Evolutionary conservation across 495 filamentous ascomycete species (phyloP).

Genomic region (Xylaria castorea): DNA sequence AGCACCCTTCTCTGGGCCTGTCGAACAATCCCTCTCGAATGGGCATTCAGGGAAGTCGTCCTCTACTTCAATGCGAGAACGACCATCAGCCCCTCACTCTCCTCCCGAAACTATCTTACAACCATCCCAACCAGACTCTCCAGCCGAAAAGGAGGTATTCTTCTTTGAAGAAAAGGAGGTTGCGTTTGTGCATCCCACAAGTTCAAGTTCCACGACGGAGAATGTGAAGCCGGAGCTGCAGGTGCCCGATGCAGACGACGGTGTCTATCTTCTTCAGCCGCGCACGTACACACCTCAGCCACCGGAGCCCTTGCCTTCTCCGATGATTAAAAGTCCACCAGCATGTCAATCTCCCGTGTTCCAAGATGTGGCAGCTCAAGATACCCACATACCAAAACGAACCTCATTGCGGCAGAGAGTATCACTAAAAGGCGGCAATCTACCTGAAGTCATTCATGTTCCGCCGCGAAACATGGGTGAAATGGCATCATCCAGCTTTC

Average conservation of each 20-base stretch:
- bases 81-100: constrained; percentile 15
- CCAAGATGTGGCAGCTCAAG: constrained; percentile 32
- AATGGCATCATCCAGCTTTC: constrained; percentile 37
- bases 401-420: constrained; percentile 57
- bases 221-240: constrained; percentile 28
- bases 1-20: constrained; percentile 26
- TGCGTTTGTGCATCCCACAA: constrained; percentile 24
- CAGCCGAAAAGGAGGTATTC: constrained; percentile 30
- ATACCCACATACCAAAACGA: constrained; percentile 41
- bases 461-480: constrained; percentile 43
- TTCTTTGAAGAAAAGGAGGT: constrained; percentile 32
- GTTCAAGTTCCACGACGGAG: constrained; percentile 24
- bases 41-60: neutral
- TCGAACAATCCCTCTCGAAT: constrained; percentile 4
- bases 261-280: constrained; percentile 57
- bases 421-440: constrained; percentile 51
- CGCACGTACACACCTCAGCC: constrained; percentile 61
- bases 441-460: constrained; percentile 55
- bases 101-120: neutral
- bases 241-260: constrained; percentile 40
- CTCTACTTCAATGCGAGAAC: neutral
- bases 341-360: constrained; percentile 6
- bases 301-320: constrained; percentile 55
- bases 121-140: constrained; percentile 18
- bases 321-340: constrained; percentile 39